These are phyloP conservation scores for Pyrus bretschneideri DNA, from an alignment of 306 rosid genomes.

Conservation along the genomic window DNA sequence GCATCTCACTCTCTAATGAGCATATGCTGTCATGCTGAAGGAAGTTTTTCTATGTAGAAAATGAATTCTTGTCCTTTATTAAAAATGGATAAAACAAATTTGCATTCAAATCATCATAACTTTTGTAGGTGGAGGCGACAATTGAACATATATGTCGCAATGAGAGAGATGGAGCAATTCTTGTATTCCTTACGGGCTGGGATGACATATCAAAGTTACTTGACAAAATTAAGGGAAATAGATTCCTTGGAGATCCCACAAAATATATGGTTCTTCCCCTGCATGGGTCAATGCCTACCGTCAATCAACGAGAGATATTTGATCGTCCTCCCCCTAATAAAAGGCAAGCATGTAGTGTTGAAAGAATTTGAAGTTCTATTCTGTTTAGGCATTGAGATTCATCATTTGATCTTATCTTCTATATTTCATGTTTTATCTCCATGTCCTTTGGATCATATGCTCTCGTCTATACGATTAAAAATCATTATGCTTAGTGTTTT, in stretches of 20 bases:
- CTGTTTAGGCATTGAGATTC: not conserved
- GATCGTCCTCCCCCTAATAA: slow-evolving; percentile 73
- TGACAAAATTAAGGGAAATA: slow-evolving; percentile 66
- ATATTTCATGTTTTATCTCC: not conserved
- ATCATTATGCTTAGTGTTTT: no score
- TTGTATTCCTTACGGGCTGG: slow-evolving; percentile 95
- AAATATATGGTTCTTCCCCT: slow-evolving; percentile 73
- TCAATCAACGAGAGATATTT: slow-evolving; percentile 88
- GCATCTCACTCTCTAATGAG: not conserved
- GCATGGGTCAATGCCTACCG: slow-evolving; percentile 95
- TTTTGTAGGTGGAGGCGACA: slow-evolving; percentile 69
- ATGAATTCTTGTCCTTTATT: not conserved
- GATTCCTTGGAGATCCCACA: slow-evolving; percentile 67
- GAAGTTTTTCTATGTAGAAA: not conserved
- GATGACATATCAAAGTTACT: slow-evolving; percentile 86
- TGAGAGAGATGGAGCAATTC: slow-evolving; percentile 83
- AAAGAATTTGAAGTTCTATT: not conserved
- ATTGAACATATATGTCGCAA: slow-evolving; percentile 70
- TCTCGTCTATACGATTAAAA: not conserved
- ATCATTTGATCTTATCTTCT: not conserved
- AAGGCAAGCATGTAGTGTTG: slow-evolving; percentile 55
- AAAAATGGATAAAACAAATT: not conserved
- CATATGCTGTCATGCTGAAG: not conserved
- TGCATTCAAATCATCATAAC: not conserved
- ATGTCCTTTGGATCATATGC: not conserved